phyloP scores from a whole-genome alignment of 257 asterid species.

The Solanum ossicruentum region DNA sequence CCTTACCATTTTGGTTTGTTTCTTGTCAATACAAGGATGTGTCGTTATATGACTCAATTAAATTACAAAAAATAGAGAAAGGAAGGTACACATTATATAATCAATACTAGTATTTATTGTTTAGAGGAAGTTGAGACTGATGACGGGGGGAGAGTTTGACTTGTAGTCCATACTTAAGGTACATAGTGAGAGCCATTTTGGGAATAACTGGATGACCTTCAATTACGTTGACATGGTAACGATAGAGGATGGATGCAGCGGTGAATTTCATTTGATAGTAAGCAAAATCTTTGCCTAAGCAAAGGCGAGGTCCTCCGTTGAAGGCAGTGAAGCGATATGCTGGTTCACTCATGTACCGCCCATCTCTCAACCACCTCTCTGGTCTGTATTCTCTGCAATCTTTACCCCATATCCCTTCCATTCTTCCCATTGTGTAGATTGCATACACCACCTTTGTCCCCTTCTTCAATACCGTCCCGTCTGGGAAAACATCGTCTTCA shows the following conservation, averaged over 20 bases:
- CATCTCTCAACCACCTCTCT: conserved; percentile 82
- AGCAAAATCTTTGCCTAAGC: conserved; percentile 91
- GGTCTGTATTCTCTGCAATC: conserved; percentile 80
- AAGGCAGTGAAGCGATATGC: conserved; percentile 93
- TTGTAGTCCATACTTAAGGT: conserved; percentile 73
- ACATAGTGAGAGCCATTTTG: conserved; percentile 84
- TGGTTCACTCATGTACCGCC: conserved; percentile 72
- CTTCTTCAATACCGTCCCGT: conserved; percentile 70
- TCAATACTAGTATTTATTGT: neutral
- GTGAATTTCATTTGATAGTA: conserved; percentile 88
- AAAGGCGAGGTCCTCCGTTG: conserved; percentile 92
- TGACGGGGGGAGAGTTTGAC: conserved; percentile 46
- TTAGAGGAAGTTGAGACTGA: conserved; percentile 1
- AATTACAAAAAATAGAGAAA: neutral
- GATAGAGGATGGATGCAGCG: conserved; percentile 66
- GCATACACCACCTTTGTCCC: conserved; percentile 91
- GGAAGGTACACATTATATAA: neutral
- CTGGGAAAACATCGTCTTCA: conserved; percentile 78
- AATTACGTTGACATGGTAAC: conserved; percentile 43
- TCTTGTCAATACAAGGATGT: neutral
- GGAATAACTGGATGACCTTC: conserved; percentile 55
- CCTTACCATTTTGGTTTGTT: neutral
- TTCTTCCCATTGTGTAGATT: conserved; percentile 86
- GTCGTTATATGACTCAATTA: neutral
- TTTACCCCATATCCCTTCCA: conserved; percentile 84